These are phyloP conservation scores for Taiwanofungus camphoratus DNA, from an alignment of 1,284 basidiomycete species.

Conservation along the genomic window DNA sequence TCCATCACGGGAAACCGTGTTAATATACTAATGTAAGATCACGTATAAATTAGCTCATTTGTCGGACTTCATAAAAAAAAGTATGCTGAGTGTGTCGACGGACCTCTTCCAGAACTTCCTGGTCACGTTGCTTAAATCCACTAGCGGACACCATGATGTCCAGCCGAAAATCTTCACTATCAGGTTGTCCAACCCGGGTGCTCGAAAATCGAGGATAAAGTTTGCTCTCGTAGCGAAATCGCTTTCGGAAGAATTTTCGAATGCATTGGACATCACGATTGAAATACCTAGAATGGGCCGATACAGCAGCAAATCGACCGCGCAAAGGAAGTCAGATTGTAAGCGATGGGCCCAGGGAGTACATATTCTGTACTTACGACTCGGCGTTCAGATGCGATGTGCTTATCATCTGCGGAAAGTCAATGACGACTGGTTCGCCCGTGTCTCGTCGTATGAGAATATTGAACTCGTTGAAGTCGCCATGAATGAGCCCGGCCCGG, in stretches of 20 bases:
- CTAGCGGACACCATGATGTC: constrained; percentile 91
- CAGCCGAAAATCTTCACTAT: constrained; percentile 53
- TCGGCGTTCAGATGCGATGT: constrained; percentile 96
- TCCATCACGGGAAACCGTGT: constrained; percentile 50
- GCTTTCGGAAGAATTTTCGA: constrained; percentile 85
- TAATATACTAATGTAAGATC: constrained; percentile 50
- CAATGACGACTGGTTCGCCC: constrained; percentile 90
- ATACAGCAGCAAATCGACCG: neutral
- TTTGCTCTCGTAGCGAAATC: constrained; percentile 90
- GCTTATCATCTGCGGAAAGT: constrained; percentile 99
- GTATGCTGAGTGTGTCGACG: too few species aligned
- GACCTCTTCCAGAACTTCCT: constrained; percentile 81
- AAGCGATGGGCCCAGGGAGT: constrained; percentile 2
- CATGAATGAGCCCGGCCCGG: constrained; percentile 90
- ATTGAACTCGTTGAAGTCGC: constrained; percentile 99
- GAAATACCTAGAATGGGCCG: constrained; percentile 73
- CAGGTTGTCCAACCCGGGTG: constrained; percentile 41
- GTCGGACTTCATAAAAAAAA: too few species aligned
- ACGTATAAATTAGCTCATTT: too few species aligned
- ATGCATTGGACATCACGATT: constrained; percentile 98
- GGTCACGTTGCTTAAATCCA: constrained; percentile 82
- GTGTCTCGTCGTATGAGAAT: constrained; percentile 83
- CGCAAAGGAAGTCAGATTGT: constrained; percentile 2
- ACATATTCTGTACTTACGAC: constrained; percentile 58
- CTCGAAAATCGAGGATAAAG: constrained; percentile 83